Evolutionary conservation across 2,329 filamentous ascomycete genomes (phyloP).

Genomic region (Penicillium sp.): DNA sequence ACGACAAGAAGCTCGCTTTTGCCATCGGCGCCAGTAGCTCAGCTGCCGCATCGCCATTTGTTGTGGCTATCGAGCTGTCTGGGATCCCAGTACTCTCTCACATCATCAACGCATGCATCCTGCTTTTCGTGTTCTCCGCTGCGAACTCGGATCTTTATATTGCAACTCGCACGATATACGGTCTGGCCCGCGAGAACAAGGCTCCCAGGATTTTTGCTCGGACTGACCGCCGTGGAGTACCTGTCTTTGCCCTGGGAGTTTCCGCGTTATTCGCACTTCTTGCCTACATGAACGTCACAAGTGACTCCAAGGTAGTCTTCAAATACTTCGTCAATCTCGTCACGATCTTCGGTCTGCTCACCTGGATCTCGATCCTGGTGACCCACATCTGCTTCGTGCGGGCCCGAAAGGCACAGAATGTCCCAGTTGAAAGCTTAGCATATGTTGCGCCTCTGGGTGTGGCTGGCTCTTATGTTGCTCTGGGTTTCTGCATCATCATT

Average conservation of each 20-base stretch:
- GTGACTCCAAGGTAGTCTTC: slow-evolving; percentile 60
- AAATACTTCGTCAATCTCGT: slow-evolving; percentile 67
- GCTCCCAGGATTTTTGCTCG: slow-evolving; percentile 71
- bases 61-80: slow-evolving; percentile 68
- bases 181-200: slow-evolving; percentile 69
- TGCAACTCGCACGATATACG: slow-evolving; percentile 70
- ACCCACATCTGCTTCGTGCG: slow-evolving; percentile 68
- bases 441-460: slow-evolving; percentile 73
- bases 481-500: slow-evolving; percentile 71
- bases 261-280: slow-evolving; percentile 65
- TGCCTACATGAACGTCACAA: slow-evolving; percentile 66
- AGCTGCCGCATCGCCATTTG: slow-evolving; percentile 70
- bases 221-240: slow-evolving; percentile 71
- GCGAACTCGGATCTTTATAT: slow-evolving; percentile 78
- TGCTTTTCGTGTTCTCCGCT: slow-evolving; percentile 74
- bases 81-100: slow-evolving; percentile 63
- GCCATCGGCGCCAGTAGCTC: slow-evolving; percentile 45
- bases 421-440: slow-evolving; percentile 57
- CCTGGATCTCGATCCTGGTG: slow-evolving; percentile 68
- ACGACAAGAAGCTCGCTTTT: slow-evolving; percentile 61
- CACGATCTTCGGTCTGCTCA: slow-evolving; percentile 66
- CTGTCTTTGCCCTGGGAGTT: slow-evolving; percentile 63
- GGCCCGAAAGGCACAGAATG: slow-evolving; percentile 61
- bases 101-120: slow-evolving; percentile 72
- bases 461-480: slow-evolving; percentile 65